Evolutionary conservation across 345 rosid species (phyloP).

Genomic region (Garcia nutans): DNA sequence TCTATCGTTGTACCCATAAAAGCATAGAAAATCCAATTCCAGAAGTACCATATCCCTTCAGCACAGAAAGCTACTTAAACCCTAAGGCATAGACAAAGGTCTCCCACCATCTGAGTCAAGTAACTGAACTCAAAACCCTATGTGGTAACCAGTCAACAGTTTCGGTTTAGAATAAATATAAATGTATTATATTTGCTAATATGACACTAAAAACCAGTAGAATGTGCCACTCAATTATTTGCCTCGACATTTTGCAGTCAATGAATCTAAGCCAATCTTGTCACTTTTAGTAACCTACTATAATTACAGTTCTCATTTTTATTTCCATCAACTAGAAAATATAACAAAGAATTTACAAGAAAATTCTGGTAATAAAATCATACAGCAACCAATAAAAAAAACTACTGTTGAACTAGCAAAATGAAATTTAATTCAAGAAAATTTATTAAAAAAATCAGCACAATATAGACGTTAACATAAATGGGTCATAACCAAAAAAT

Average conservation of each 20-base stretch:
- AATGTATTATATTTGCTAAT: background rate
- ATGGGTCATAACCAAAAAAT: background rate
- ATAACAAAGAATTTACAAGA: background rate
- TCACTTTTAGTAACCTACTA: background rate
- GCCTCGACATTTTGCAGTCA: background rate
- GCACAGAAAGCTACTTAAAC: background rate
- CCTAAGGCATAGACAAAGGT: background rate
- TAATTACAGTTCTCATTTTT: background rate
- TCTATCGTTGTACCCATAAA: background rate
- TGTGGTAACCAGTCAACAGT: background rate
- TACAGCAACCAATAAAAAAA: background rate
- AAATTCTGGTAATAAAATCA: background rate
- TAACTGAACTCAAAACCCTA: background rate
- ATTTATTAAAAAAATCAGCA: background rate
- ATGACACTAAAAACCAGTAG: background rate
- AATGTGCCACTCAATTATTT: background rate
- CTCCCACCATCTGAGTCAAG: constrained; percentile 8
- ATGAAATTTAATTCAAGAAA: background rate
- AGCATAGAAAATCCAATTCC: background rate
- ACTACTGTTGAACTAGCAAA: background rate
- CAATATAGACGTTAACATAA: background rate
- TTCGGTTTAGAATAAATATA: background rate
- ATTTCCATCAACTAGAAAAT: background rate
- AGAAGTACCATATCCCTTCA: background rate
- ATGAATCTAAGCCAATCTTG: background rate